Evolutionary conservation across 352 stramenopile genomes (phyloP), one percentile per base, ranked within the genome.

Genomic region (Globisporangium mamillatum): DNA sequence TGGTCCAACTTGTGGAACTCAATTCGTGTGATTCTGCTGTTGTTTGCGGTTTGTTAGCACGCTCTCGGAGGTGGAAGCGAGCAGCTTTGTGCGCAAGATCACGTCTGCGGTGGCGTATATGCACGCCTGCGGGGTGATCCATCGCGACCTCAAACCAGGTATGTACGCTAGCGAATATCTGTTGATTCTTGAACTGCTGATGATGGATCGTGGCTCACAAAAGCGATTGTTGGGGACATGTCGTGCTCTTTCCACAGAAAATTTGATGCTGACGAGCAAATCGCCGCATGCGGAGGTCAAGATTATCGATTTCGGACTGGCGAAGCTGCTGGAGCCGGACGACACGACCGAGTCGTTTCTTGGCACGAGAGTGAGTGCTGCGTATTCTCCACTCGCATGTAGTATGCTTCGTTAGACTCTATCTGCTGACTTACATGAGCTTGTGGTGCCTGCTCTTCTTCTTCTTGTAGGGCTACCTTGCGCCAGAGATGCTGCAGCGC

Each of bases 301-400:
- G 79, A 99, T 99, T 66, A 99, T 99, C 69, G 98, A 99, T 78
- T 99, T 99, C 87, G 98, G 98, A 3, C 78, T 99, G 7, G 94
- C 92, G 1, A 99, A 99, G 80, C 75, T 98, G 53, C 75, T 98
- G 52, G 80, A 94, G 24, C 82, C 89, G 27, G 78, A 96, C 41
- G 82, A 88, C 68, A 93, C 88, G 56, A 94, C 89, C 1, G 78
- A 83, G 20, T 95, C 89, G 54, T 96, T 96, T 59, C 67, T 96
- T 0, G 89, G 89, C 68, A 96, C 89, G 20, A 70, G 83, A 27
- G 81, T 89, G 60, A 38, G 75, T 60, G n/a, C 7, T 36, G 27
- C 24, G 5, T 56, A 16, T 25, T 32, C 27, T 32, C 5, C 60
- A 16, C 2, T n/a, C 16, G 41, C 16, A 50, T 54, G 7, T 63